These are phyloP conservation scores for Penicillium decumbens DNA, from an alignment of 2,329 filamentous ascomycete genomes.

Conservation along the genomic window DNA sequence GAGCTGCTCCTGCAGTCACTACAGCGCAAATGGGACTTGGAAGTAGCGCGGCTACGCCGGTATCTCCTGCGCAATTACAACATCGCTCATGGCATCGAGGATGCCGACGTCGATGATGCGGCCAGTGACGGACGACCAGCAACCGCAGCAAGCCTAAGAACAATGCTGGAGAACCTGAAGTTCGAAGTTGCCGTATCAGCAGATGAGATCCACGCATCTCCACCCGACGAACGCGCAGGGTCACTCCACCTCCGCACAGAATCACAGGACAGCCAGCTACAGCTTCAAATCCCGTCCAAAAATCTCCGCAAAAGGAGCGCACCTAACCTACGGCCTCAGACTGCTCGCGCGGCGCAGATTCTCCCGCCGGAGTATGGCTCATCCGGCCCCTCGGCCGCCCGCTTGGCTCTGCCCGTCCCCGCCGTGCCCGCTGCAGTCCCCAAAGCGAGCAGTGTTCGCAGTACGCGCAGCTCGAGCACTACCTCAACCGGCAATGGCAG, in stretches of 20 bases:
- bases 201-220: slow-evolving; percentile 24
- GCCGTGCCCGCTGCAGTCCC: slow-evolving; percentile 24
- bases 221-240: slow-evolving; percentile 14
- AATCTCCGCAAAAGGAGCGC: slow-evolving; percentile 17
- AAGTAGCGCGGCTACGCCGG: slow-evolving; percentile 40
- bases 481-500: slow-evolving; percentile 36
- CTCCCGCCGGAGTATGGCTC: slow-evolving; percentile 24
- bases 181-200: slow-evolving; percentile 32
- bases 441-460: slow-evolving; percentile 35
- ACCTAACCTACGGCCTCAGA: slow-evolving; percentile 24
- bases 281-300: slow-evolving; percentile 8
- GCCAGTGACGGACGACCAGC: slow-evolving; percentile 36
- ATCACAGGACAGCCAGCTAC: slow-evolving; percentile 14
- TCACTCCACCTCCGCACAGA: slow-evolving; percentile 14
- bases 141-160: slow-evolving; percentile 37
- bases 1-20: slow-evolving; percentile 40
- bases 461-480: slow-evolving; percentile 36
- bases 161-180: slow-evolving; percentile 38
- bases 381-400: slow-evolving; percentile 20
- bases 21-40: slow-evolving; percentile 44
- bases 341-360: slow-evolving; percentile 23
- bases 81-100: slow-evolving; percentile 33
- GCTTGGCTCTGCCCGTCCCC: slow-evolving; percentile 32
- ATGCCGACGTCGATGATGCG: slow-evolving; percentile 28
- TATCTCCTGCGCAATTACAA: slow-evolving; percentile 48